Base-by-base conservation (phyloP, 495 filamentous ascomycete species). In the Penicillium verhagenii region DNA sequence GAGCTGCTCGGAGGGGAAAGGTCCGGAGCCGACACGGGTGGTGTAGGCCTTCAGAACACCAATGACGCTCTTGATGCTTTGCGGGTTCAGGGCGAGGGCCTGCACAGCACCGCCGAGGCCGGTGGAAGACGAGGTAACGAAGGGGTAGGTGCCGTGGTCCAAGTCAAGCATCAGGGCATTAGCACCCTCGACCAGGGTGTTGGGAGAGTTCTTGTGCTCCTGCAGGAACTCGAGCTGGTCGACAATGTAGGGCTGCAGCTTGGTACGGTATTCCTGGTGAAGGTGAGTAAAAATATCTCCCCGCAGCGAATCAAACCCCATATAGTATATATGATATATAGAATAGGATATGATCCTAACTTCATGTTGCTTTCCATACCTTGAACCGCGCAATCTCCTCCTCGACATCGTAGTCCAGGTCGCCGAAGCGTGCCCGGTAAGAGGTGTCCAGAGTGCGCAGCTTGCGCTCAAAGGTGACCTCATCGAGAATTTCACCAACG, bases 21-120 rank as follows among this genome's bases (percentile, higher is more conserved):
- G 88, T 6, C 92, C 92, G 18, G 80, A 85, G 46, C 87, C 88
- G 29, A 91, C 89, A 55, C 89, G 84, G 28, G 82, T 90, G 42
- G 84, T 87, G 67, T 82, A 83, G 7, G 91, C 92, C 69, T 97
- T 96, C 46, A 94, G 85, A 8, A 97, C 92, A 43, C 92, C 91
- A 63, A 95, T 85, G 38, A 91, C 80, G 52, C 79, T 74, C 60
- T 81, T 79, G 68, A 80, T 76, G 63, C 64, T 75, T 52, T 59
- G 59, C 4, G 68, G 72, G 68, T 72, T 70, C 19, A 77, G 61
- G n/a, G 69, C 70, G 11, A 94, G 78, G 11, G 89, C 90, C 48
- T 87, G 85, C 50, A 95, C 80, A 65, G 87, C 82, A 50, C 92
- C 92, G 19, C 88, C 91, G 13, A 91, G 76, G 21, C 84, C 83